phyloP scores from a whole-genome alignment of 2,329 filamentous ascomycete genomes.

The Bipolaris bicolor region DNA sequence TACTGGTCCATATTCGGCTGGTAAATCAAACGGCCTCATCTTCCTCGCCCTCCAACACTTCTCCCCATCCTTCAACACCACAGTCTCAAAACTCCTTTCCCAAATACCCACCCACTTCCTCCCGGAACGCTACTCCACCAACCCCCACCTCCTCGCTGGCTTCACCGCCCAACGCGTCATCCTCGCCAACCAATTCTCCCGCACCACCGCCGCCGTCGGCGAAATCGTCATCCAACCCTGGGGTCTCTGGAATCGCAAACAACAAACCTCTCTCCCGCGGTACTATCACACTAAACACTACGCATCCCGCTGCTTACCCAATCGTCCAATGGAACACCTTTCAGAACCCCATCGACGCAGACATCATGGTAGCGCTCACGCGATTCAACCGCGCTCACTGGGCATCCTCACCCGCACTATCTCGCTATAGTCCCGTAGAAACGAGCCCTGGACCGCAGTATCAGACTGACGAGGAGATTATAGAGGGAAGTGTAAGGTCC shows the following conservation, averaged over 20 bases:
- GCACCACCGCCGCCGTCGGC: constrained; percentile 27
- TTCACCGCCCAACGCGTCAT: constrained; percentile 14
- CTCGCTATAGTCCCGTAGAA: constrained; percentile 36
- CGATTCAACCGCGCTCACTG: constrained; percentile 43
- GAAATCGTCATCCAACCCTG: constrained; percentile 27
- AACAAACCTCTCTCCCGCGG: constrained; percentile 33
- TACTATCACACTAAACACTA: constrained; percentile 40
- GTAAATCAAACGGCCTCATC: constrained; percentile 14
- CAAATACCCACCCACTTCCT: constrained; percentile 20
- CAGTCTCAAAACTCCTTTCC: constrained; percentile 3
- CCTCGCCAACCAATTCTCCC: constrained; percentile 2
- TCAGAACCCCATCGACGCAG: constrained; percentile 44
- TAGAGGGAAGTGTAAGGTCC: constrained; percentile 1
- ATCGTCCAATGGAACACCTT: constrained; percentile 40
- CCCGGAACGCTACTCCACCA: constrained; percentile 15
- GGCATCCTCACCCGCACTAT: constrained; percentile 32
- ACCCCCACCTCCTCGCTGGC: neutral
- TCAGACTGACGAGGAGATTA: constrained; percentile 23
- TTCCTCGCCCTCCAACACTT: constrained; percentile 14
- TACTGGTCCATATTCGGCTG: constrained; percentile 30
- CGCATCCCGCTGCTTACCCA: constrained; percentile 33
- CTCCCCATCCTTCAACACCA: constrained; percentile 5
- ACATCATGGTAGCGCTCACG: constrained; percentile 39
- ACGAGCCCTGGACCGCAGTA: constrained; percentile 26
- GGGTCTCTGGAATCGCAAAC: constrained; percentile 11